A percentile compares a stretch with the other conserved stretches of the same genome.
Conservation (phyloP, 2,329 filamentous ascomycete species). For the Ophiostoma triangulosporum region DNA sequence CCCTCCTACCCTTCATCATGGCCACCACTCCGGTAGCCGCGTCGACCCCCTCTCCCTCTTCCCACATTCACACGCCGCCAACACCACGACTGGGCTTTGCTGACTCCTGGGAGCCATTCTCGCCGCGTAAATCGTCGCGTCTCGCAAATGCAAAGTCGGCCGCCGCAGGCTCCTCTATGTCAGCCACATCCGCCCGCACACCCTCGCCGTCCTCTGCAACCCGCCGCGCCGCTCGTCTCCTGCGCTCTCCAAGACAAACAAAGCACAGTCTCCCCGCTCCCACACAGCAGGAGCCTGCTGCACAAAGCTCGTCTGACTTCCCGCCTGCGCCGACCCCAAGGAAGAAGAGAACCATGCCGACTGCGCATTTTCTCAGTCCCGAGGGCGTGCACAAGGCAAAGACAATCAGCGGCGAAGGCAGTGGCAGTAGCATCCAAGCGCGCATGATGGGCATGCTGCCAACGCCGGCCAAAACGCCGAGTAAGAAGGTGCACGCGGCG, state of each 20-base stretch:
- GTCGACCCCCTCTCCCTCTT: slow-evolving; percentile 47
- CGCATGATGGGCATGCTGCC: slow-evolving; percentile 46
- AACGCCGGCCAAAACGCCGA: slow-evolving; percentile 65
- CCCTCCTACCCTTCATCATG: slow-evolving; percentile 20
- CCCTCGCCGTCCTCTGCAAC: slow-evolving; percentile 33
- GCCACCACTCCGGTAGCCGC: slow-evolving; percentile 21
- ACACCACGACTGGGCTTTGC: slow-evolving; percentile 54
- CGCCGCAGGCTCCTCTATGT: background rate
- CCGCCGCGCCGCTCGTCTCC: slow-evolving; percentile 15
- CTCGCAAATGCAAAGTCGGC: slow-evolving; percentile 28
- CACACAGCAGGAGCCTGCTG: slow-evolving; percentile 17
- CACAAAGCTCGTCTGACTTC: slow-evolving; percentile 5
- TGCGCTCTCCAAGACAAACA: slow-evolving; percentile 19
- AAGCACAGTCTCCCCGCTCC: slow-evolving; percentile 4
- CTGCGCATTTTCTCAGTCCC: slow-evolving; percentile 32
- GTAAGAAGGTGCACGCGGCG: slow-evolving; percentile 41
- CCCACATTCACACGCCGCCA: slow-evolving; percentile 48
- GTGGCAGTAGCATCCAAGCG: slow-evolving; percentile 19
- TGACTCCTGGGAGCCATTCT: slow-evolving; percentile 60
- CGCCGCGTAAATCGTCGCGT: slow-evolving; percentile 55
- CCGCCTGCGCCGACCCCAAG: slow-evolving; percentile 34
- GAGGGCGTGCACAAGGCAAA: slow-evolving; percentile 28
- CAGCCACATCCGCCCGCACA: slow-evolving; percentile 30
- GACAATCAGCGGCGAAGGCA: slow-evolving; percentile 21
- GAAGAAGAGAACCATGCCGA: slow-evolving; percentile 36